These are phyloP conservation scores for Cucumis melo DNA, from an alignment of 306 rosid species.

Conservation along the genomic window DNA sequence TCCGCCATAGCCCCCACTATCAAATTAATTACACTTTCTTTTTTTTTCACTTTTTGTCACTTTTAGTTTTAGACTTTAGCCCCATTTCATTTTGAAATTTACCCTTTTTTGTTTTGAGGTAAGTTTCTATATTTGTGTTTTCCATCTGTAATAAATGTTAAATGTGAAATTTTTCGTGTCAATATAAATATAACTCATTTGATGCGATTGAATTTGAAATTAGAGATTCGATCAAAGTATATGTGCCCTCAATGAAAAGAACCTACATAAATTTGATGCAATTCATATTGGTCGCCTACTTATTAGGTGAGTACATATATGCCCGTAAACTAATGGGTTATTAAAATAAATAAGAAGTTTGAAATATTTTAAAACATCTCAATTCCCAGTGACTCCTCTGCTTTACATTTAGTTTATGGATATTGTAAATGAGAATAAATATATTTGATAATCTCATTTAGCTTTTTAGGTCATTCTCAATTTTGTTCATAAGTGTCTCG, in stretches of 20 bases:
- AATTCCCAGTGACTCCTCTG: background rate
- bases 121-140: background rate
- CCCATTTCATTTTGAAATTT: background rate
- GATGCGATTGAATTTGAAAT: too few relatives aligned
- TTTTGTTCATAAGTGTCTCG: background rate
- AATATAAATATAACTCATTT: too few relatives aligned
- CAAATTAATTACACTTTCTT: background rate
- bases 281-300: too few relatives aligned
- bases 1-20: background rate
- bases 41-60: background rate
- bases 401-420: background rate
- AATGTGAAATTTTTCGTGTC: background rate
- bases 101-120: background rate
- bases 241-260: too few relatives aligned
- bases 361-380: too few relatives aligned
- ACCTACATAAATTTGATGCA: too few relatives aligned
- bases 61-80: background rate
- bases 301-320: too few relatives aligned
- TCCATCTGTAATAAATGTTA: background rate
- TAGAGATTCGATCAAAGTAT: too few relatives aligned
- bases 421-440: background rate
- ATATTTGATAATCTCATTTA: background rate
- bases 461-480: background rate
- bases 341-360: too few relatives aligned
- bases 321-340: too few relatives aligned